Conservation (phyloP, 139 green algal genomes). For the Astrephomene gubernaculifera region DNA sequence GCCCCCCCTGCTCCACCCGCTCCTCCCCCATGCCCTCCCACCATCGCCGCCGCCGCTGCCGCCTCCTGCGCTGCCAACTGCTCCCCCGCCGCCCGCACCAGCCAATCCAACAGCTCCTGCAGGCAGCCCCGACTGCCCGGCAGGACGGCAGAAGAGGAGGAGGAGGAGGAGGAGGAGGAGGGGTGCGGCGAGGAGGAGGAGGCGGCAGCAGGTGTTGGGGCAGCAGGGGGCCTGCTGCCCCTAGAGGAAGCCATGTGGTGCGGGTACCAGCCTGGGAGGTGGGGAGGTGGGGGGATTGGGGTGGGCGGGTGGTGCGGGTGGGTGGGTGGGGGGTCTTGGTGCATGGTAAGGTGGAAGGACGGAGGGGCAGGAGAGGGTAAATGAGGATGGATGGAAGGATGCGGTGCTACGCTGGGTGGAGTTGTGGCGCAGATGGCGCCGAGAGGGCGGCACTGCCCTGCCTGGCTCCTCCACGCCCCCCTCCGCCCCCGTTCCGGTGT, state of each 20-base stretch:
- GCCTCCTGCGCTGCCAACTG: background rate
- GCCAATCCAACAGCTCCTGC: background rate
- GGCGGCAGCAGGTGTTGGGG: background rate
- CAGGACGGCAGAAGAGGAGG: background rate
- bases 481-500: background rate
- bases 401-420: background rate
- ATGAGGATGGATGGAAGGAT: background rate
- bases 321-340: background rate
- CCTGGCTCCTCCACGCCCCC: background rate
- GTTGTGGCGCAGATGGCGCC: background rate
- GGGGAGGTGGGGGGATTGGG: background rate
- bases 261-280: constrained; percentile 2
- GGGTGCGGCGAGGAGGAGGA: background rate
- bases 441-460: background rate
- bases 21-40: too few relatives aligned
- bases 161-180: background rate
- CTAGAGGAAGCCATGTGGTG: constrained; percentile 10
- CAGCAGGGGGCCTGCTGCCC: background rate
- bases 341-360: background rate
- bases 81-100: background rate
- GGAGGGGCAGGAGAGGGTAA: background rate
- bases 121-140: constrained; percentile 9
- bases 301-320: background rate
- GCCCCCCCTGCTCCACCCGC: background rate
- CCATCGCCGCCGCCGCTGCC: constrained; percentile 1